phyloP scores from a whole-genome alignment of 164 flowering plant species.

The grape (Vitis vinifera) region DNA sequence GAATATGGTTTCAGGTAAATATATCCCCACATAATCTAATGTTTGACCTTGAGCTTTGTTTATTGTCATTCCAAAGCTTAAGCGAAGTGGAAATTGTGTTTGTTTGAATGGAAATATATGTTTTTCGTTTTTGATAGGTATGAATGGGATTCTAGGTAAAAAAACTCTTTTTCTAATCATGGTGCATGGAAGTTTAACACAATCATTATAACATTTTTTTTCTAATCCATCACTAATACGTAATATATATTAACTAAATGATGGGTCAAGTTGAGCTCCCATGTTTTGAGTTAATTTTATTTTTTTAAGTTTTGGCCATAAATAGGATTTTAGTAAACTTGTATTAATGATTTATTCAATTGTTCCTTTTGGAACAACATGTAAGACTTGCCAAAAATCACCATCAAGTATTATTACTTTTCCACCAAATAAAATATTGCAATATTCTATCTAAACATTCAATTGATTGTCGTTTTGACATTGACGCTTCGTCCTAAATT shows the following conservation, averaged over 20 bases:
- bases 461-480: neutral
- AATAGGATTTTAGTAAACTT: neutral
- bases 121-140: too few species aligned
- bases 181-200: neutral
- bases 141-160: too few species aligned
- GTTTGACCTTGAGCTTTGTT: slow-evolving; percentile 12
- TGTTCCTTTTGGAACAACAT: neutral
- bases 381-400: neutral
- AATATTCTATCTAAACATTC: neutral
- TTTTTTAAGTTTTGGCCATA: neutral
- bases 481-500: too few species aligned
- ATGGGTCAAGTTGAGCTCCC: neutral
- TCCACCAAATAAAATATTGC: neutral
- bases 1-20: slow-evolving; percentile 3
- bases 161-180: neutral
- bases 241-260: neutral
- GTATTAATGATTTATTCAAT: neutral
- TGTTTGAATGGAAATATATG: neutral
- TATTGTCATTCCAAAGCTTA: slow-evolving; percentile 5
- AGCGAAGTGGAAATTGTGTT: slow-evolving; percentile 1
- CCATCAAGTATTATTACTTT: neutral
- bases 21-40: neutral
- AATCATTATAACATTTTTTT: neutral
- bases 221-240: neutral
- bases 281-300: neutral